Conservation (phyloP, 1,139 yeast species). For the Kurtzmaniella quercitrusa region DNA sequence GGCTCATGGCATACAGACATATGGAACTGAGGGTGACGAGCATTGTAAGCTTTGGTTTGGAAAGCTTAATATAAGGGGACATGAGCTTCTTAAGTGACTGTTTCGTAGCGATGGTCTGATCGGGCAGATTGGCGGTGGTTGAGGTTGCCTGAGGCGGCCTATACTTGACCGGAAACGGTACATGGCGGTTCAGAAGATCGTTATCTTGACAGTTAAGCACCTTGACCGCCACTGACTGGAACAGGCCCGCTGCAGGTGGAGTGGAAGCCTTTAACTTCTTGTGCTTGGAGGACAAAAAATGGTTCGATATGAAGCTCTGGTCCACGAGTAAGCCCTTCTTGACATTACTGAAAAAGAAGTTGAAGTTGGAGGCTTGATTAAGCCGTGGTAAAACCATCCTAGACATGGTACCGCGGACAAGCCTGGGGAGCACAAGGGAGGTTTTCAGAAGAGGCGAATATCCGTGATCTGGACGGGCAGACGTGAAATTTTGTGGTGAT, state of each 20-base stretch:
- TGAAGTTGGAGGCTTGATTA: slow-evolving; percentile 29
- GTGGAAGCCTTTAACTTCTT: background rate
- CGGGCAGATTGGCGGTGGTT: background rate
- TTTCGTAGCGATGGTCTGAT: slow-evolving; percentile 5
- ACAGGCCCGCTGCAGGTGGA: background rate
- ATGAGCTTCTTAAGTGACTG: slow-evolving; percentile 24
- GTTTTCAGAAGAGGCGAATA: background rate
- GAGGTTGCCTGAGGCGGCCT: slow-evolving; percentile 17
- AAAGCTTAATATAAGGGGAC: slow-evolving; percentile 68
- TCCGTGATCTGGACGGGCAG: background rate
- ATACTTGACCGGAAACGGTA: slow-evolving; percentile 60
- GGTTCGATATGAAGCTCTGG: slow-evolving; percentile 37
- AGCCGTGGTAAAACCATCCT: slow-evolving; percentile 24
- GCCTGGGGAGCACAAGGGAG: background rate
- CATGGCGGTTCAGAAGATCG: slow-evolving; percentile 15
- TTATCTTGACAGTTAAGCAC: slow-evolving; percentile 38
- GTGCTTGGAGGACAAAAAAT: slow-evolving; percentile 10
- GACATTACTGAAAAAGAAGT: slow-evolving; percentile 39
- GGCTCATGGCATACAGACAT: slow-evolving; percentile 91
- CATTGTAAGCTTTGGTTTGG: slow-evolving; percentile 86
- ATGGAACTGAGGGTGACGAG: slow-evolving; percentile 88
- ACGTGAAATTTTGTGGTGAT: background rate
- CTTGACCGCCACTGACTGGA: slow-evolving; percentile 20
- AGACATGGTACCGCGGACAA: slow-evolving; percentile 16
- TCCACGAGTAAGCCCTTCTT: slow-evolving; percentile 26